phyloP scores from a whole-genome alignment of 2,329 filamentous ascomycete genomes.

The Diaporthe sp. region DNA sequence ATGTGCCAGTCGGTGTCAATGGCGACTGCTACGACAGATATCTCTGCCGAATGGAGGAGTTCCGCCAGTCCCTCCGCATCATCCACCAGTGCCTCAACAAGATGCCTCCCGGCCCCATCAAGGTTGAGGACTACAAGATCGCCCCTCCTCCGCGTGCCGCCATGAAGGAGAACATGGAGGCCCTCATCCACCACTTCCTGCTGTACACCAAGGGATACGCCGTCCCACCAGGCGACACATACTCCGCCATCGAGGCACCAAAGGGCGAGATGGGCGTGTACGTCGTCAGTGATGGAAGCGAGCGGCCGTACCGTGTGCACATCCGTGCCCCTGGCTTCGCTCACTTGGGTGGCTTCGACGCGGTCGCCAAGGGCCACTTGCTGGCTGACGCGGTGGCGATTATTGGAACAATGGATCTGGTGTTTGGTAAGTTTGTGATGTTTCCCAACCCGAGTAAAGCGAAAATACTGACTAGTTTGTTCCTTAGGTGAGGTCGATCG shows the following conservation, averaged over 20 bases:
- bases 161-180: slow-evolving; percentile 99
- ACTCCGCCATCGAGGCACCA: slow-evolving; percentile 98
- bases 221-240: slow-evolving; percentile 97
- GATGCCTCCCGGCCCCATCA: slow-evolving; percentile 94
- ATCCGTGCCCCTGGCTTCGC: slow-evolving; percentile 97
- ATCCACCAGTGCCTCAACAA: slow-evolving; percentile 99
- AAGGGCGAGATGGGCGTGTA: slow-evolving; percentile 99
- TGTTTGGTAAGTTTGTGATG: slow-evolving; percentile 78
- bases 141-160: slow-evolving; percentile 94
- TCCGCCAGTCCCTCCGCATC: slow-evolving; percentile 97
- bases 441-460: not conserved
- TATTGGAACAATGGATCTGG: slow-evolving; percentile 90
- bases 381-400: slow-evolving; percentile 97
- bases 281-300: slow-evolving; percentile 94
- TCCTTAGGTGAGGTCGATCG: slow-evolving; percentile 72
- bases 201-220: slow-evolving; percentile 99
- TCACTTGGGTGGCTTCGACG: slow-evolving; percentile 94
- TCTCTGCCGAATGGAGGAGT: slow-evolving; percentile 99
- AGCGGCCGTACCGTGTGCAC: slow-evolving; percentile 97
- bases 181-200: slow-evolving; percentile 98
- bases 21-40: slow-evolving; percentile 99
- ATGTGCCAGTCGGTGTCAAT: slow-evolving; percentile 95
- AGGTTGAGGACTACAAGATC: slow-evolving; percentile 99
- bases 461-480: slow-evolving; percentile 51
- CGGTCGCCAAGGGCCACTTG: slow-evolving; percentile 91